phyloP scores from a whole-genome alignment of 257 asterid species.

The Solanum peruvianum region DNA sequence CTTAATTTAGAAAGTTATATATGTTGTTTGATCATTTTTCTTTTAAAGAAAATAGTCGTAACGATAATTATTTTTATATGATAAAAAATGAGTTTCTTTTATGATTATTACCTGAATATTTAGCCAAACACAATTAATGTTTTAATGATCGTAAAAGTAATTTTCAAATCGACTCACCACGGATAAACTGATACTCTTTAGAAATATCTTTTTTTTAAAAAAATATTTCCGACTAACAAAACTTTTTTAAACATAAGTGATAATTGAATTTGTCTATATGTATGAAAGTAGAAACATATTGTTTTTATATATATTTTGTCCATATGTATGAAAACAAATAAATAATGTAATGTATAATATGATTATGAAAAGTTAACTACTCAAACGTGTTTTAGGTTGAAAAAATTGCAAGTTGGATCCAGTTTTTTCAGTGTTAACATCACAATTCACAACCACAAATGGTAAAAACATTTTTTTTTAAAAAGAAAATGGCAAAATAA shows the following conservation, averaged over 20 bases:
- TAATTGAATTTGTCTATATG: not conserved
- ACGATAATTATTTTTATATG: no score
- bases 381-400: not conserved
- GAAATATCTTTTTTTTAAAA: no score
- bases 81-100: no score
- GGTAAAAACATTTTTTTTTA: no score
- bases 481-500: not conserved
- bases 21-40: no score
- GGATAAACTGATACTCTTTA: no score
- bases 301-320: not conserved
- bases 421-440: not conserved
- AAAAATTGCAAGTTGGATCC: not conserved
- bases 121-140: no score
- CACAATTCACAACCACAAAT: not conserved
- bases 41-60: no score
- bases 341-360: not conserved
- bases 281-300: not conserved
- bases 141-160: no score
- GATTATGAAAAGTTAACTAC: not conserved
- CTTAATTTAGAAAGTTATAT: no score
- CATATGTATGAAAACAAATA: not conserved
- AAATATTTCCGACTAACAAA: not conserved
- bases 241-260: not conserved
- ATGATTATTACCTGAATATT: no score
- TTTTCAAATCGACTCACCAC: not conserved